phyloP scores from a whole-genome alignment of 805 yeast genomes.

The Wickerhamiella siamensis region DNA sequence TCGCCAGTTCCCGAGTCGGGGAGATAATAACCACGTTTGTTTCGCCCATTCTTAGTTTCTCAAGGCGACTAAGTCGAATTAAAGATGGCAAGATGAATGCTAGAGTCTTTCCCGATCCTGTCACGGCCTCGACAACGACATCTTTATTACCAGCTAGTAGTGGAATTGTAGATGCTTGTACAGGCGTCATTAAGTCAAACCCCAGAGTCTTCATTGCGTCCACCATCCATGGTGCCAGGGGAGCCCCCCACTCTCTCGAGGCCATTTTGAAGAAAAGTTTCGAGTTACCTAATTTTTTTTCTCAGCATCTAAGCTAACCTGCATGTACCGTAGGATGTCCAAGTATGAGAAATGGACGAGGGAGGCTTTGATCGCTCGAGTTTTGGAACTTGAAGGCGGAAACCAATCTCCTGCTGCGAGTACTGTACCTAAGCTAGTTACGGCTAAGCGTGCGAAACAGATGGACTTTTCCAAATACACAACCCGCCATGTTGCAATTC shows the following conservation, averaged over 20 bases:
- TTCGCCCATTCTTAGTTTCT: constrained; percentile 36
- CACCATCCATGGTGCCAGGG: constrained; percentile 19
- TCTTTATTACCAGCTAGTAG: constrained; percentile 72
- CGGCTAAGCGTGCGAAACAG: constrained; percentile 26
- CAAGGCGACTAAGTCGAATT: constrained; percentile 20
- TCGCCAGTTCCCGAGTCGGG: constrained; percentile 45
- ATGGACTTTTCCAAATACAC: constrained; percentile 54
- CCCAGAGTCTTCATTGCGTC: constrained; percentile 67
- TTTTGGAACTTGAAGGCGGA: constrained; percentile 40
- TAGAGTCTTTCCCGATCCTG: constrained; percentile 97
- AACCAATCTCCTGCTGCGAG: constrained; percentile 2
- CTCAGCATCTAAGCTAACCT: not conserved
- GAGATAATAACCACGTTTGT: constrained; percentile 60
- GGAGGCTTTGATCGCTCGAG: constrained; percentile 43
- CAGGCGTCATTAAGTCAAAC: constrained; percentile 80
- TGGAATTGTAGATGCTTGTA: constrained; percentile 91
- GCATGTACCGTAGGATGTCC: constrained; percentile 5
- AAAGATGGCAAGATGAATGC: constrained; percentile 69
- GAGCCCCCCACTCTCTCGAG: constrained; percentile 17
- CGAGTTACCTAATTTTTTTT: constrained; percentile 4
- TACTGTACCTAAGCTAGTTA: constrained; percentile 5
- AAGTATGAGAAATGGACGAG: constrained; percentile 37
- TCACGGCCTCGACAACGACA: constrained; percentile 92
- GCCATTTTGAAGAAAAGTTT: not conserved
- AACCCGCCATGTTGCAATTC: constrained; percentile 59